Evolutionary conservation across 352 stramenopile species (phyloP), one percentile per base, ranked within the genome.

Genomic region (Phytophthora citricola): DNA sequence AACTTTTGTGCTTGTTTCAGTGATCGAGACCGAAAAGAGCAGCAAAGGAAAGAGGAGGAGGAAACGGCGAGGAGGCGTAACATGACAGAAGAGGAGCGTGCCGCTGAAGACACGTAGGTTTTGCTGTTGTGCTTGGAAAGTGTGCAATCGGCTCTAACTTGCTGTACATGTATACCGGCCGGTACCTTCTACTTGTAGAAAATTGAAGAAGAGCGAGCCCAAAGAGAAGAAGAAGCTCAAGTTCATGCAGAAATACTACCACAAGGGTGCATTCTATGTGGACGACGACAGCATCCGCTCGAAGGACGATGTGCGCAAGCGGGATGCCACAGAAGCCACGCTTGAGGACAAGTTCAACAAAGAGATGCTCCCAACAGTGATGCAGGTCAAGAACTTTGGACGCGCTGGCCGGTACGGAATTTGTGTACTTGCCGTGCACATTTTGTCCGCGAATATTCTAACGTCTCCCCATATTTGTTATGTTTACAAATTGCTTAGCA

Each of bases 351-450:
- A 96, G 26, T 92, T 98, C 71, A 94, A 98, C 80, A 97, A 94
- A 63, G 87, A 95, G 63, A 80, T 94, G 65, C 82, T 99, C 61
- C 97, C 97, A 0, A 78, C 94, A 34, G 90, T 99, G 54, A 98
- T 99, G 93, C 95, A 99, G 64, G 96, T 99, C 44, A 98, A 98
- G 70, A 99, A 99, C 60, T 99, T 99, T 81, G 98, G 98, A 15
- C 93, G 95, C 52, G 84, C 91, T 40, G 94, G 97, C 68, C 92
- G 98, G 87, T 94, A 87, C 50, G 73, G 17, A 69, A 40, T 14
- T 47, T 63, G 10, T 32, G 31, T 36, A 32, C 17, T 63, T 56
- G 46, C n/a, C 14, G 32, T 61, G 39, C 43, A 49, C 47, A n/a
- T n/a, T 51, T 40, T 36, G 1, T 31, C 62, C n/a, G n/a, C 46